A percentile compares a stretch with the other conserved stretches of the same genome.
Conservation (phyloP, 2,329 filamentous ascomycete genomes). For the Aaosphaeria pasadenensis region DNA sequence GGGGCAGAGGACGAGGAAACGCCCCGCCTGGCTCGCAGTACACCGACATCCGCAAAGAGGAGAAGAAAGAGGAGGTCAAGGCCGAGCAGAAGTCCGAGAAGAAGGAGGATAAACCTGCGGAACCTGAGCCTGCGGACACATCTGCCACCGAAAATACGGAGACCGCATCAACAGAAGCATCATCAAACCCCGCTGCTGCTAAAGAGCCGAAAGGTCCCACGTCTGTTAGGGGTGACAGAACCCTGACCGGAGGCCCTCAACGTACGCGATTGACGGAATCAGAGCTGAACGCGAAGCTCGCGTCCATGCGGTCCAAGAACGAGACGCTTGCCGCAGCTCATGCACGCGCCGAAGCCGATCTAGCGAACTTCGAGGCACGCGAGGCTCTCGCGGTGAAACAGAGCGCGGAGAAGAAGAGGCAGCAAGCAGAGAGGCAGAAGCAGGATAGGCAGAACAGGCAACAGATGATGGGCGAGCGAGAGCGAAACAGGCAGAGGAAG, state of each 20-base stretch:
- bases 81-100: neutral
- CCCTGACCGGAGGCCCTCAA: slow-evolving; percentile 29
- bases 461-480: slow-evolving; percentile 61
- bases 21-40: neutral
- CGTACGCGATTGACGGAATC: slow-evolving; percentile 56
- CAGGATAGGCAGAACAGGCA: slow-evolving; percentile 52
- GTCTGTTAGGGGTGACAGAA: slow-evolving; percentile 33
- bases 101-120: neutral
- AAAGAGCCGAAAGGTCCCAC: slow-evolving; percentile 13
- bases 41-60: neutral
- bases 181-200: slow-evolving; percentile 16
- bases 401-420: slow-evolving; percentile 38
- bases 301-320: slow-evolving; percentile 60
- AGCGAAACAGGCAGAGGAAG: slow-evolving; percentile 59
- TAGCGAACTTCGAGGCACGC: slow-evolving; percentile 61
- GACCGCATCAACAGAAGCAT: slow-evolving; percentile 8
- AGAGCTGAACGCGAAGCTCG: slow-evolving; percentile 60
- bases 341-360: slow-evolving; percentile 65
- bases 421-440: slow-evolving; percentile 34
- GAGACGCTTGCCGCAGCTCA: slow-evolving; percentile 59
- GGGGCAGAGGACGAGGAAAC: slow-evolving; percentile 7
- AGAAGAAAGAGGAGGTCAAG: neutral
- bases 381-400: slow-evolving; percentile 58
- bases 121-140: neutral
- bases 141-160: slow-evolving; percentile 8